Evolutionary conservation across 2,329 filamentous ascomycete genomes (phyloP).

Genomic region (Nectriaceae sp.): DNA sequence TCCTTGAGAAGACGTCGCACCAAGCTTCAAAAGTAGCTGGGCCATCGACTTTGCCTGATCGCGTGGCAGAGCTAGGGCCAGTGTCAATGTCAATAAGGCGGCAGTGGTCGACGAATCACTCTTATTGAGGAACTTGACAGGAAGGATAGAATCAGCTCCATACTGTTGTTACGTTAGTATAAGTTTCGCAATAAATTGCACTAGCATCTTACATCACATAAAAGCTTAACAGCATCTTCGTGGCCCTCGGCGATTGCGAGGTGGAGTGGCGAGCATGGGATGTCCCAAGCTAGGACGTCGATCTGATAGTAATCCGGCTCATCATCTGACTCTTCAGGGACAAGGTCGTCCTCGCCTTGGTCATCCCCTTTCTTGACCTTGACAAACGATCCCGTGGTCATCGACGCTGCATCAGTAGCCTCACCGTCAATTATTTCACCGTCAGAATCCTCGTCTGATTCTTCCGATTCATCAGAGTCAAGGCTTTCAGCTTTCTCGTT

Average conservation of each 20-base stretch:
- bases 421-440: constrained; percentile 48
- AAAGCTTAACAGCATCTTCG: constrained; percentile 64
- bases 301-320: constrained; percentile 81
- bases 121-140: constrained; percentile 64
- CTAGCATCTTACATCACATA: constrained; percentile 57
- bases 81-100: constrained; percentile 68
- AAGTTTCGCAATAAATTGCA: background rate
- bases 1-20: constrained; percentile 73
- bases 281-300: constrained; percentile 80
- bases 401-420: constrained; percentile 54
- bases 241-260: constrained; percentile 77
- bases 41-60: constrained; percentile 68
- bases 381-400: constrained; percentile 73
- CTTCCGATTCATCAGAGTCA: constrained; percentile 16
- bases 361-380: constrained; percentile 58
- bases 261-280: constrained; percentile 72
- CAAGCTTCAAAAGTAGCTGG: constrained; percentile 64
- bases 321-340: constrained; percentile 56
- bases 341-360: constrained; percentile 38
- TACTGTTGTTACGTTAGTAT: constrained; percentile 51
- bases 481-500: constrained; percentile 7
- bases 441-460: constrained; percentile 40
- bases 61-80: constrained; percentile 65
- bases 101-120: constrained; percentile 49
- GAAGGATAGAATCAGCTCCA: constrained; percentile 75